Evolutionary conservation across 208 protist species (phyloP).

Genomic region (Leishmania tropica): DNA sequence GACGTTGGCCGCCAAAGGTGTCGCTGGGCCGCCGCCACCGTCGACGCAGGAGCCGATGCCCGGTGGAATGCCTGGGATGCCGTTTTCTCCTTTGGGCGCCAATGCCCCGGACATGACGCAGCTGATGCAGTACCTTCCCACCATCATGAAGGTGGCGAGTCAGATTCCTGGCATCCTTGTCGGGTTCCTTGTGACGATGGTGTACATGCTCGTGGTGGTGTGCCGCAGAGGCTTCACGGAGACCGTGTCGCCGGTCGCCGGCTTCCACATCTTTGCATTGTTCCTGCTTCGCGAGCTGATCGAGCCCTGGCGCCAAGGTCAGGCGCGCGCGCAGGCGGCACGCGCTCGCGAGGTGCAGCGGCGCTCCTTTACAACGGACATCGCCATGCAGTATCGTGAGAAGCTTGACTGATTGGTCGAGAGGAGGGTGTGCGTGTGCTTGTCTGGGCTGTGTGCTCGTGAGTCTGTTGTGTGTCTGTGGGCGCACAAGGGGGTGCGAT

Average conservation of each 20-base stretch:
- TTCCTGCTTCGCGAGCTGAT: constrained; percentile 61
- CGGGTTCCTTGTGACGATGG: constrained; percentile 55
- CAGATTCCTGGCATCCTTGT: constrained; percentile 49
- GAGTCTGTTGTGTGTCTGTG: too few species aligned
- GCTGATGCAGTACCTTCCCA: constrained; percentile 60
- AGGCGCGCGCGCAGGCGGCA: constrained; percentile 10
- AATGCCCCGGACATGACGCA: constrained; percentile 29
- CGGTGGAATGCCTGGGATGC: background rate
- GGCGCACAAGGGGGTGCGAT: too few species aligned
- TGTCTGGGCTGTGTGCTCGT: background rate
- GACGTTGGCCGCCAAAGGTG: background rate
- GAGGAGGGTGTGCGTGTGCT: constrained; percentile 4
- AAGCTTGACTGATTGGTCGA: constrained; percentile 48
- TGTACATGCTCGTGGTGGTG: constrained; percentile 48
- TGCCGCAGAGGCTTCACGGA: constrained; percentile 40
- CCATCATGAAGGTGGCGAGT: constrained; percentile 41
- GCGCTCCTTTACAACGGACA: constrained; percentile 58
- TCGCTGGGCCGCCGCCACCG: background rate
- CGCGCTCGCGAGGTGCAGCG: constrained; percentile 27
- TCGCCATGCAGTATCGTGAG: constrained; percentile 66
- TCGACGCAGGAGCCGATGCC: background rate
- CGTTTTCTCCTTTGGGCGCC: constrained; percentile 16
- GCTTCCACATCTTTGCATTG: constrained; percentile 68
- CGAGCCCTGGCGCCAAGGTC: constrained; percentile 39
- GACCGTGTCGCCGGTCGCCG: constrained; percentile 57